Evolutionary conservation across 495 filamentous ascomycete species (phyloP).

Genomic region (Trichocladium uniseriatum): DNA sequence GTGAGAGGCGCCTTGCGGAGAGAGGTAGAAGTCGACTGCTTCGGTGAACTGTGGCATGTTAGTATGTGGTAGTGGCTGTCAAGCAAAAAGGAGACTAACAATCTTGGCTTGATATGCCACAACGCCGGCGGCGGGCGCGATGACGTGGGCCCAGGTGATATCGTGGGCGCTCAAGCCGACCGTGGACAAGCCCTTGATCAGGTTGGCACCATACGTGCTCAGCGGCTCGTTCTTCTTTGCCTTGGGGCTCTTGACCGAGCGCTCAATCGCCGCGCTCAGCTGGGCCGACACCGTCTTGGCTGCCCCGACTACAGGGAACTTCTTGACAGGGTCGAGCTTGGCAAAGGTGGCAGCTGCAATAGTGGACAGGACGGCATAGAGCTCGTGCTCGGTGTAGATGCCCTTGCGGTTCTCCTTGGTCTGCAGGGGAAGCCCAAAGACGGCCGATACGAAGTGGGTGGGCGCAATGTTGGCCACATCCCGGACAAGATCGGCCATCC

Average conservation of each 20-base stretch:
- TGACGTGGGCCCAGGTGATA: constrained; percentile 65
- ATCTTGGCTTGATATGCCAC: constrained; percentile 65
- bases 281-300: constrained; percentile 52
- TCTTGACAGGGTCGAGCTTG: constrained; percentile 41
- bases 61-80: background rate
- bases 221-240: constrained; percentile 46
- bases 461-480: constrained; percentile 69
- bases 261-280: constrained; percentile 30
- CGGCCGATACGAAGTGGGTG: constrained; percentile 58
- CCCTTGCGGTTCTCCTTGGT: constrained; percentile 57
- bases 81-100: constrained; percentile 20
- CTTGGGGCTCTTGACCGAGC: constrained; percentile 52
- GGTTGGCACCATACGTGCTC: constrained; percentile 56
- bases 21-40: constrained; percentile 71
- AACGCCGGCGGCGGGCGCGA: constrained; percentile 34
- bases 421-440: constrained; percentile 69
- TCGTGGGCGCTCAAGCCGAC: constrained; percentile 54
- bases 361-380: constrained; percentile 64
- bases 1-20: constrained; percentile 42
- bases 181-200: constrained; percentile 62
- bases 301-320: constrained; percentile 51
- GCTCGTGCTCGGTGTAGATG: constrained; percentile 68
- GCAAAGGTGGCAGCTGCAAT: constrained; percentile 49
- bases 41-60: constrained; percentile 47
- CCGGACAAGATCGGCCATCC: constrained; percentile 67